Evolutionary conservation across 345 rosid species (phyloP).

Genomic region (Crucihimalaya himalaica): DNA sequence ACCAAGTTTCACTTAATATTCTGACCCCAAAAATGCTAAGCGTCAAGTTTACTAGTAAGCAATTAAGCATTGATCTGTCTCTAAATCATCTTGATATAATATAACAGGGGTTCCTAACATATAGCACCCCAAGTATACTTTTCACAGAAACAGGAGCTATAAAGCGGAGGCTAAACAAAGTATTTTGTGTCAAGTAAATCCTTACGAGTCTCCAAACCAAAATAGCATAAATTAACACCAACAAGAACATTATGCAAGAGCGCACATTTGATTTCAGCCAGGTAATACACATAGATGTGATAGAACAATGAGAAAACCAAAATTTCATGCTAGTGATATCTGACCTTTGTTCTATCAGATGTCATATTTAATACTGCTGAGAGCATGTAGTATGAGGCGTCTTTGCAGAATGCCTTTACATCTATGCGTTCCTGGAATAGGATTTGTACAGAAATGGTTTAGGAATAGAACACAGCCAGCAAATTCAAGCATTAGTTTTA

Average conservation of each 20-base stretch:
- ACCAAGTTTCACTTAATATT: conserved; percentile 8
- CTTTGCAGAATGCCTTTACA: conserved; percentile 75
- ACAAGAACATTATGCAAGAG: conserved; percentile 18
- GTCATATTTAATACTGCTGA: conserved; percentile 85
- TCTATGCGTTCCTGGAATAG: conserved; percentile 85
- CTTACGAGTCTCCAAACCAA: background rate
- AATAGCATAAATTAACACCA: conserved; percentile 20
- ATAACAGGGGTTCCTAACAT: background rate
- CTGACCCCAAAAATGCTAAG: background rate
- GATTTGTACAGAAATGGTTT: conserved; percentile 20
- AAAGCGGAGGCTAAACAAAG: conserved; percentile 12
- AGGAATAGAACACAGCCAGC: background rate
- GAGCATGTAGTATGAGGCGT: conserved; percentile 83
- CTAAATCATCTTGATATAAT: conserved; percentile 25
- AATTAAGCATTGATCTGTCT: conserved; percentile 8
- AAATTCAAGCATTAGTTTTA: conserved; percentile 16
- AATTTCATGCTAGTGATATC: conserved; percentile 20
- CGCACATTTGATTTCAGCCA: conserved; percentile 9
- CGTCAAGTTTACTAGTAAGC: conserved; percentile 7
- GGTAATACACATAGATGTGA: background rate
- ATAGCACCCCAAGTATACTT: conserved; percentile 1
- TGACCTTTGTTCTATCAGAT: conserved; percentile 95
- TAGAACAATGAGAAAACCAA: conserved; percentile 16
- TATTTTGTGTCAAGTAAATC: conserved; percentile 2
- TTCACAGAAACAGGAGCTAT: conserved; percentile 9